Base-by-base conservation (phyloP, 306 rosid species). In the Astragalus glycyphyllos region DNA sequence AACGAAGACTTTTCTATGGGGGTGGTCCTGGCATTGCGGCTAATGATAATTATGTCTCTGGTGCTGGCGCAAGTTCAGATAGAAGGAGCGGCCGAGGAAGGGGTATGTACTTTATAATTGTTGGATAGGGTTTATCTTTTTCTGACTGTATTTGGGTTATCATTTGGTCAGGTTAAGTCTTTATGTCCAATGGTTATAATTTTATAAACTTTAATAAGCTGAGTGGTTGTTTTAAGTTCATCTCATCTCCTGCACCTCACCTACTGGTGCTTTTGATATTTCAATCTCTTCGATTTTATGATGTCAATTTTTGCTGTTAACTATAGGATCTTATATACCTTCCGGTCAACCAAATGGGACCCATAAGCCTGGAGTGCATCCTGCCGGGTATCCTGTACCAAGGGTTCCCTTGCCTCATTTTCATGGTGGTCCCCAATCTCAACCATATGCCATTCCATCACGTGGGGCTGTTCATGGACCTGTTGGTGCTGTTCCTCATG, bases 401-500 rank as follows among this genome's bases (percentile, higher is more conserved):
- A 80, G 96, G 74, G 91, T 88, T 61, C 97, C 99, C 32, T 54
- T 91, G 78, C 82, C 90, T 53, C 88, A 88, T 57, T 95, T 89
- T 72, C 98, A 87, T 67, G 95, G 92, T 46, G 92, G 96, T 65
- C 90, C 96, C 15, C 90, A 90, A n/a, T 91, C 97, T 68, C 99
- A 95, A 74, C 97, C 99, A n/a, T 95, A 95, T 85, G 91, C 97
- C 71, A 95, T 95, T 78, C 99, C 99, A 62, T 84, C 96, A 60
- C 99, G 99, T 68, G 97, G 93, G 71, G 96, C 90, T 46, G 93
- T 89, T 34, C 99, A 95, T 80, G 99, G 99, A 59, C 96, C 99
- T 29, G 96, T 95, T 47, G 99, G 99, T 83, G 96, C 97, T 68
- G 96, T 91, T 84, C 96, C 99, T 86, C 99, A 95, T 79, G 96